Conservation (phyloP, 148 eudicot genomes). For the Simmondsia chinensis region DNA sequence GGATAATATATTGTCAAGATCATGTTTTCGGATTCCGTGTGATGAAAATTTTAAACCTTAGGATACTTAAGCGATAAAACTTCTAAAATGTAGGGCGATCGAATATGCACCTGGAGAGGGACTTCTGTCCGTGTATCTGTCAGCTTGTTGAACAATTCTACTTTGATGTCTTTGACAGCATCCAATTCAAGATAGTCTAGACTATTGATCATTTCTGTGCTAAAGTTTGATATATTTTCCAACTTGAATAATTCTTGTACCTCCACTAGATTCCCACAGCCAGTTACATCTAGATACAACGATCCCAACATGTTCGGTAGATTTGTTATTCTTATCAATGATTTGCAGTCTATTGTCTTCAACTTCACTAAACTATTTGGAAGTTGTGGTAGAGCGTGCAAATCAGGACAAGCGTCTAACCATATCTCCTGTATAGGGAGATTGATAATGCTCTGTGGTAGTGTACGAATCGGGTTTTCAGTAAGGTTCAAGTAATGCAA, state of each 20-base stretch:
- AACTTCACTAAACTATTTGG: constrained; percentile 10
- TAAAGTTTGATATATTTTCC: not conserved
- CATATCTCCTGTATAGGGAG: constrained; percentile 1
- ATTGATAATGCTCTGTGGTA: constrained; percentile 6
- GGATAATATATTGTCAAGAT: no score
- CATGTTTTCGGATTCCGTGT: no score
- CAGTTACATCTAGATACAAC: not conserved
- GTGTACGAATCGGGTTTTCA: no score
- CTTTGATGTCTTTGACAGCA: not conserved
- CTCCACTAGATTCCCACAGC: not conserved
- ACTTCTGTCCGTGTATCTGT: not conserved
- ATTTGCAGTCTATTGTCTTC: constrained; percentile 9
- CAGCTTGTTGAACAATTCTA: not conserved
- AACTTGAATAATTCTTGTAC: not conserved
- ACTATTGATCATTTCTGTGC: not conserved
- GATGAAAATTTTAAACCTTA: no score
- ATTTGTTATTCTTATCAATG: constrained; percentile 4
- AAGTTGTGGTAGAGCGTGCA: constrained; percentile 8
- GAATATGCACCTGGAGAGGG: not conserved
- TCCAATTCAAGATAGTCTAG: not conserved
- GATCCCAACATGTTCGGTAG: constrained; percentile 3
- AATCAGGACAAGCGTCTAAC: not conserved
- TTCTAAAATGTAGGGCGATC: no score
- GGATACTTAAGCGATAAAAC: no score
- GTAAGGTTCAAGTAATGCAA: no score